These are phyloP conservation scores for Trichophyton schoenleinii DNA, from an alignment of 2,329 filamentous ascomycete species.

Conservation along the genomic window DNA sequence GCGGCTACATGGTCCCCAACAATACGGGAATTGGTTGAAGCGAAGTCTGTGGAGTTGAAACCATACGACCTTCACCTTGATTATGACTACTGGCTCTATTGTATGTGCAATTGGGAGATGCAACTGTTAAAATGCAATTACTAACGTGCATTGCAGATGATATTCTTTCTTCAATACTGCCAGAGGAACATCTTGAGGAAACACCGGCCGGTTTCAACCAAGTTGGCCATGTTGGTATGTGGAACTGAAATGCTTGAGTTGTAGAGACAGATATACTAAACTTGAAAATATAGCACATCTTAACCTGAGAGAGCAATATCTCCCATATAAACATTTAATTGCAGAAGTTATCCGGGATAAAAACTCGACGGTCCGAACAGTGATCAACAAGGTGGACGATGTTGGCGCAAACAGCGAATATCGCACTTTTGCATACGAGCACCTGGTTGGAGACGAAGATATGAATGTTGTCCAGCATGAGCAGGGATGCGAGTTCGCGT, in stretches of 20 bases:
- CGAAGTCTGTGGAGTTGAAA: constrained; percentile 56
- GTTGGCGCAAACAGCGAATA: constrained; percentile 78
- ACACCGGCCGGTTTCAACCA: constrained; percentile 76
- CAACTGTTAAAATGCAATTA: constrained; percentile 6
- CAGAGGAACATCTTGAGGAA: constrained; percentile 65
- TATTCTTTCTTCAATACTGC: constrained; percentile 69
- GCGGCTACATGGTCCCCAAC: constrained; percentile 59
- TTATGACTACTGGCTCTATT: constrained; percentile 78
- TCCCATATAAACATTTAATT: constrained; percentile 76
- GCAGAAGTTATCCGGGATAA: constrained; percentile 82
- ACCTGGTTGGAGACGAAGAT: constrained; percentile 69
- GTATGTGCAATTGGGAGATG: constrained; percentile 35
- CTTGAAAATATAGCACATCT: constrained; percentile 53
- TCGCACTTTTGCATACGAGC: constrained; percentile 84
- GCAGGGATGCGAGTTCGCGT: constrained; percentile 72
- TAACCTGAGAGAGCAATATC: constrained; percentile 71
- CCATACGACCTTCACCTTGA: constrained; percentile 64
- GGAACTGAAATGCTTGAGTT: background rate
- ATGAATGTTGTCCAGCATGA: constrained; percentile 73
- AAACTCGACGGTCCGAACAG: constrained; percentile 66
- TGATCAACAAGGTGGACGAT: constrained; percentile 90
- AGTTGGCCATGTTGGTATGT: constrained; percentile 70
- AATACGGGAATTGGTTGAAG: constrained; percentile 55
- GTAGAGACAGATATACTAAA: background rate
- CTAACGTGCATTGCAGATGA: constrained; percentile 45